Base-by-base conservation (phyloP, 1,139 yeast genomes). In the Geotrichum cucujoidarum region DNA sequence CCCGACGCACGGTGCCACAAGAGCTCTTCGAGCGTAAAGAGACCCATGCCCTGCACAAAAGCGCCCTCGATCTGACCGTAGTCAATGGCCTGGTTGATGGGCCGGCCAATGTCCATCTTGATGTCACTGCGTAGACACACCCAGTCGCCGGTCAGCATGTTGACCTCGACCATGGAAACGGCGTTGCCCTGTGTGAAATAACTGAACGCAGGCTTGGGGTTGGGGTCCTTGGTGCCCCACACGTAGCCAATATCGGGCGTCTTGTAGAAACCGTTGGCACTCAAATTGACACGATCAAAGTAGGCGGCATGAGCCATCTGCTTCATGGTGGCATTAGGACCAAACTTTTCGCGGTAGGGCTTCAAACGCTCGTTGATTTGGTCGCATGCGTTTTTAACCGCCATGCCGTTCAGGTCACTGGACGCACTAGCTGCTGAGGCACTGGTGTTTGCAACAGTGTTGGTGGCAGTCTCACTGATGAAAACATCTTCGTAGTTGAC, bases 31-130 rank as follows among this genome's bases (percentile, higher is more conserved):
- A 73, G 68, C 1, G 76, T 73, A 53, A 69, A 73, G 35, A 72
- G 63, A 1, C 76, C 76, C 61, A 71, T 71, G 24, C 76, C 76
- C 55, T 72, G 76, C 16, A 73, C 63, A 53, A 67, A 73, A 0
- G 75, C 76, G 20, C 76, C 76, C 54, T 73, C 76, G 33, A 72
- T 73, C 58, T 72, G 76, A 4, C 76, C 76, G 54, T 70, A 71
- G 51, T 72, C 75, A 48, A 72, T 72, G 25, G 76, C 75, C 49
- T 70, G 70, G 55, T 72, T 73, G 48, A 72, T 60, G 8, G 76
- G 70, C 27, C 75, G 68, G 21, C 76, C 76, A 48, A 71, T 67
- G 57, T 72, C 76, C 75, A 72, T 71, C 60, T 68, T 66, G 48
- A 72, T 67, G 54, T 72, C 73, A 3, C 72, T 60, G 39, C 71